These are phyloP conservation scores for Adansonia digitata DNA, from an alignment of 345 rosid species.

Conservation along the genomic window DNA sequence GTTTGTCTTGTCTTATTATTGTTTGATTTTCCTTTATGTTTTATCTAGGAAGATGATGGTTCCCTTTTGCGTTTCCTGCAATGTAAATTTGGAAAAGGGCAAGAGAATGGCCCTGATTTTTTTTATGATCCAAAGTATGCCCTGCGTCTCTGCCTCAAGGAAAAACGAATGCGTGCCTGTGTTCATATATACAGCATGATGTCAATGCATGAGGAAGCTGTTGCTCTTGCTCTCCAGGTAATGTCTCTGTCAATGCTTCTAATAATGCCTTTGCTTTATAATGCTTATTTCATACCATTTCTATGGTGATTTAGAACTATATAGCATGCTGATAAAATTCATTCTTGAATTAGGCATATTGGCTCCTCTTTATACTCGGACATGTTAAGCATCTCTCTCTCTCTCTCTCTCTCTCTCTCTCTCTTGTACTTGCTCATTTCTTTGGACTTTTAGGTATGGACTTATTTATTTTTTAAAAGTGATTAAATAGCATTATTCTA, in stretches of 20 bases:
- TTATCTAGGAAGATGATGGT: constrained; percentile 82
- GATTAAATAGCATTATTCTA: not conserved
- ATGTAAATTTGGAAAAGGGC: constrained; percentile 95
- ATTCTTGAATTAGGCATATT: constrained; percentile 7
- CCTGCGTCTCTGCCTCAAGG: constrained; percentile 93
- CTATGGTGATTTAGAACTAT: not conserved
- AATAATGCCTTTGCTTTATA: not conserved
- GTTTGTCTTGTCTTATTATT: constrained; percentile 1
- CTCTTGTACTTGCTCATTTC: no score
- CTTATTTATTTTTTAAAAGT: not conserved
- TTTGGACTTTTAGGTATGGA: not conserved
- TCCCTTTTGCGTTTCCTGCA: constrained; percentile 88
- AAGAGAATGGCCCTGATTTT: constrained; percentile 84
- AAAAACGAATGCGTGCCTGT: constrained; percentile 94
- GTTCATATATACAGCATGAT: constrained; percentile 98
- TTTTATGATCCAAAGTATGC: constrained; percentile 98
- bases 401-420: not conserved
- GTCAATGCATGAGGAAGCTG: constrained; percentile 99
- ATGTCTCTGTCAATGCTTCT: not conserved
- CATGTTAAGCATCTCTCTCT: not conserved
- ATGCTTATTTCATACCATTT: not conserved
- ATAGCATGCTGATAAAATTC: not conserved
- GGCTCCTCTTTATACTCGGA: not conserved
- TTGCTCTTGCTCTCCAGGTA: constrained; percentile 98
- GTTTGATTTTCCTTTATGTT: constrained; percentile 17